Evolutionary conservation across 2,329 filamentous ascomycete species (phyloP).

Genomic region (Exophiala sp.): DNA sequence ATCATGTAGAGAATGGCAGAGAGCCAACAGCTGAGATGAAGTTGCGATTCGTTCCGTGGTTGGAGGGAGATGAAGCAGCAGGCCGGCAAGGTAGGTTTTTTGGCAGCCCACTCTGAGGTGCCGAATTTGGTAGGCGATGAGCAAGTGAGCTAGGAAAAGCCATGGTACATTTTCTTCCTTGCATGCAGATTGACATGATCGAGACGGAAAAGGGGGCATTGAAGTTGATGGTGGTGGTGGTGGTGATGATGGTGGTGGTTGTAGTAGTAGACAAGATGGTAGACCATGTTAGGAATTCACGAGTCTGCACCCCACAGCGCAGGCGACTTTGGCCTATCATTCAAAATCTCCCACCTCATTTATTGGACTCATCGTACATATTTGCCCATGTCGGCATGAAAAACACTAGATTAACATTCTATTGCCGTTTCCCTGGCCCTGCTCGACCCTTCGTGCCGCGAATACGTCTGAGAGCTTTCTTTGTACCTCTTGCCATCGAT

Average conservation of each 20-base stretch:
- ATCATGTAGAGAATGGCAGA: conserved; percentile 4
- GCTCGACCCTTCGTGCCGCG: too few species aligned
- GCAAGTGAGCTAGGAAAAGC: background rate
- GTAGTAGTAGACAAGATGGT: background rate
- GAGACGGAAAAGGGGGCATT: too few species aligned
- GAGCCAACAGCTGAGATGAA: conserved; percentile 11
- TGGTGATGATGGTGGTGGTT: background rate
- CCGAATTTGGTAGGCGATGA: background rate
- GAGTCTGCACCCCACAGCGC: too few species aligned
- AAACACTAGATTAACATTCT: too few species aligned
- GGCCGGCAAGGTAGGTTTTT: conserved; percentile 18
- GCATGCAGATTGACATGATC: background rate
- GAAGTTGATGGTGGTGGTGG: too few species aligned
- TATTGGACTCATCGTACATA: too few species aligned
- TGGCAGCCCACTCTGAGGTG: conserved; percentile 2
- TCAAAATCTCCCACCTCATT: too few species aligned
- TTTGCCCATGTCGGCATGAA: too few species aligned
- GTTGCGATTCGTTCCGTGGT: conserved; percentile 3
- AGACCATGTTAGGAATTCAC: too few species aligned
- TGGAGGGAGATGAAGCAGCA: conserved; percentile 8
- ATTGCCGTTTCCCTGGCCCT: too few species aligned
- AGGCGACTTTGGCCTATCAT: too few species aligned
- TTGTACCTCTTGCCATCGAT: background rate
- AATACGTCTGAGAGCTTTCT: background rate
- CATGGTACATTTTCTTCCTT: background rate